phyloP scores from a whole-genome alignment of 345 rosid genomes.

The Populus davidiana region DNA sequence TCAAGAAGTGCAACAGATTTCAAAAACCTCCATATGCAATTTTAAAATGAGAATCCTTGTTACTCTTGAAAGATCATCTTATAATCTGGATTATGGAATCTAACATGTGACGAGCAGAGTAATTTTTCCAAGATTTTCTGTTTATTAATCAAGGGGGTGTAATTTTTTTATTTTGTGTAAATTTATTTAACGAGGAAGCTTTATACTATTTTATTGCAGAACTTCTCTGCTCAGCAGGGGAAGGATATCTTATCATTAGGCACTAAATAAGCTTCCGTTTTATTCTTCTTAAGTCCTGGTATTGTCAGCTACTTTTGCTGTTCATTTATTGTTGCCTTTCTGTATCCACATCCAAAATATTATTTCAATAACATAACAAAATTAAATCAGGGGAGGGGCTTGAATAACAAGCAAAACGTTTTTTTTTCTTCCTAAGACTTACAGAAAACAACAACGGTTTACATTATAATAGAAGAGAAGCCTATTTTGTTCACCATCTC shows the following conservation, averaged over 20 bases:
- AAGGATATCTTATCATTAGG: slow-evolving; percentile 77
- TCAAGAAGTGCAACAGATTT: neutral
- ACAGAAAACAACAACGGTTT: too few species aligned
- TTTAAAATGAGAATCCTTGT: neutral
- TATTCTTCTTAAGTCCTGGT: neutral
- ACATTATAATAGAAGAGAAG: neutral
- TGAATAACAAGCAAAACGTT: neutral
- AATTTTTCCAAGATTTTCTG: neutral
- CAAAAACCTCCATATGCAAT: neutral
- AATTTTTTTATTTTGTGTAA: neutral
- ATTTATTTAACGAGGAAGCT: slow-evolving; percentile 14
- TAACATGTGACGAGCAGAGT: neutral
- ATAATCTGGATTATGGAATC: neutral
- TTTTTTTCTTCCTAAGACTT: too few species aligned
- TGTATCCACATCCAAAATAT: neutral
- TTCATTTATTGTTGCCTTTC: slow-evolving; percentile 4
- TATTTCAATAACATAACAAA: neutral
- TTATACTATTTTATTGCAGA: slow-evolving; percentile 52
- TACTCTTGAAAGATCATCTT: neutral
- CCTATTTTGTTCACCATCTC: too few species aligned
- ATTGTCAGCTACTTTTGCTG: neutral
- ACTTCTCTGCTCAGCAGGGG: slow-evolving; percentile 94
- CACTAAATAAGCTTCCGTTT: slow-evolving; percentile 28
- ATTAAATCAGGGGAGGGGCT: neutral
- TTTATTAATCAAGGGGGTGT: slow-evolving; percentile 1